Conservation (phyloP, 495 filamentous ascomycete species). For the Podospora pseudocomata region DNA sequence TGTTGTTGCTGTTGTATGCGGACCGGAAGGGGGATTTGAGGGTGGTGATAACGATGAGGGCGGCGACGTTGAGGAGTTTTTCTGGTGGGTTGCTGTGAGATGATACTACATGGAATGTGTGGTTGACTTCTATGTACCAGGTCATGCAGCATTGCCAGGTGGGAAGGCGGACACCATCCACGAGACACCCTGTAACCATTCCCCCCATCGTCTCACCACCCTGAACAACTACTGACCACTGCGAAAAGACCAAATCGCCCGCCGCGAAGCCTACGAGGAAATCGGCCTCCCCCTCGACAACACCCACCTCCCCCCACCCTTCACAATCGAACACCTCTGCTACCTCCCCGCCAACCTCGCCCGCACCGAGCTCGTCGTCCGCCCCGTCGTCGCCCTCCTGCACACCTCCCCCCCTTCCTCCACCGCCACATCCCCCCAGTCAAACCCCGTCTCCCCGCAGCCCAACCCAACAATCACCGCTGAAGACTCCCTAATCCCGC, state of each 20-base stretch:
- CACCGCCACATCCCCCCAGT: constrained; percentile 75
- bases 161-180: constrained; percentile 55
- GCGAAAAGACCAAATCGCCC: constrained; percentile 64
- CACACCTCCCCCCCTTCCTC: constrained; percentile 51
- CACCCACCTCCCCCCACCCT: constrained; percentile 60
- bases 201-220: not conserved
- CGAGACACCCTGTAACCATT: constrained; percentile 45
- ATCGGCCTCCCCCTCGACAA: constrained; percentile 75
- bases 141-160: constrained; percentile 85
- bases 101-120: not conserved
- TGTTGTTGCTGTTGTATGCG: constrained; percentile 80
- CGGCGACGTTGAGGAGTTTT: constrained; percentile 64
- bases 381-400: constrained; percentile 81
- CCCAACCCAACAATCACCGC: constrained; percentile 32
- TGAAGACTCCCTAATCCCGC: constrained; percentile 70
- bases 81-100: constrained; percentile 31
- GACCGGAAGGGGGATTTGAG: constrained; percentile 71
- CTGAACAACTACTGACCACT: not conserved
- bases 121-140: constrained; percentile 27
- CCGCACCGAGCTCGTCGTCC: constrained; percentile 73
- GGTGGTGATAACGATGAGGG: constrained; percentile 83
- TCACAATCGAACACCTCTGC: constrained; percentile 78
- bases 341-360: constrained; percentile 77
- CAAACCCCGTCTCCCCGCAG: constrained; percentile 30
- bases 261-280: constrained; percentile 85